Evolutionary conservation across 768 basidiomycete species (phyloP).

Genomic region (Naganishia vaughanmartiniae): DNA sequence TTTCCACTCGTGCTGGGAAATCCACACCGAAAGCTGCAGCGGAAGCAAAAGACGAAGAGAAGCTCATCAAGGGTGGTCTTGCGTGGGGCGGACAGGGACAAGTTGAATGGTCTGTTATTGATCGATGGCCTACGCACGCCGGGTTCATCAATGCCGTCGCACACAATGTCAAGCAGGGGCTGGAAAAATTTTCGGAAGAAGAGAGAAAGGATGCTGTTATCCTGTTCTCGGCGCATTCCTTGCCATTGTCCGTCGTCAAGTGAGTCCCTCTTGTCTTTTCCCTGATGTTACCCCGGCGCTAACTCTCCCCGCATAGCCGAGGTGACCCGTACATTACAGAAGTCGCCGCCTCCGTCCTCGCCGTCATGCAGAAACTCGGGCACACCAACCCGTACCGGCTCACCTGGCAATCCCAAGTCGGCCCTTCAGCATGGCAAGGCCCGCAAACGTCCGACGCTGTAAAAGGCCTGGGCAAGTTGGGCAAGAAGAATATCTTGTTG

Average conservation of each 20-base stretch:
- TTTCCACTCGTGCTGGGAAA: constrained; percentile 18
- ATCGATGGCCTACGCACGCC: constrained; percentile 93
- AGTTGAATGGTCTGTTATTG: constrained; percentile 94
- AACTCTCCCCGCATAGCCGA: constrained; percentile 55
- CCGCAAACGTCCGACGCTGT: constrained; percentile 90
- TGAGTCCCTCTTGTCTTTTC: constrained; percentile 29
- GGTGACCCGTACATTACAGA: constrained; percentile 96
- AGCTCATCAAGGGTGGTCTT: constrained; percentile 42
- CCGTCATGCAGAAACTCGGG: constrained; percentile 81
- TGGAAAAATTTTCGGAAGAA: constrained; percentile 72
- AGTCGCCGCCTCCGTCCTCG: constrained; percentile 87
- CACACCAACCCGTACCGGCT: constrained; percentile 63
- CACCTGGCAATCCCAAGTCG: constrained; percentile 97
- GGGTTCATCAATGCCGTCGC: constrained; percentile 94
- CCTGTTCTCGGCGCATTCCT: constrained; percentile 93
- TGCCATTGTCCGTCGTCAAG: constrained; percentile 97
- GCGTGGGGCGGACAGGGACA: constrained; percentile 64
- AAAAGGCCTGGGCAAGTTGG: constrained; percentile 59
- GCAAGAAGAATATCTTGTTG: constrained; percentile 60
- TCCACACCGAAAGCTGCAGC: neutral
- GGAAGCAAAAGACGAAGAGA: constrained; percentile 30
- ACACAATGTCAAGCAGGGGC: constrained; percentile 77
- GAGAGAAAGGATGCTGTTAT: constrained; percentile 71
- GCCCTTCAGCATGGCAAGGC: constrained; percentile 96
- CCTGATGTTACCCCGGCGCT: neutral